A percentile compares a stretch with the other conserved stretches of the same genome.
Conservation (phyloP, 306 rosid genomes). For the Prunus mira region DNA sequence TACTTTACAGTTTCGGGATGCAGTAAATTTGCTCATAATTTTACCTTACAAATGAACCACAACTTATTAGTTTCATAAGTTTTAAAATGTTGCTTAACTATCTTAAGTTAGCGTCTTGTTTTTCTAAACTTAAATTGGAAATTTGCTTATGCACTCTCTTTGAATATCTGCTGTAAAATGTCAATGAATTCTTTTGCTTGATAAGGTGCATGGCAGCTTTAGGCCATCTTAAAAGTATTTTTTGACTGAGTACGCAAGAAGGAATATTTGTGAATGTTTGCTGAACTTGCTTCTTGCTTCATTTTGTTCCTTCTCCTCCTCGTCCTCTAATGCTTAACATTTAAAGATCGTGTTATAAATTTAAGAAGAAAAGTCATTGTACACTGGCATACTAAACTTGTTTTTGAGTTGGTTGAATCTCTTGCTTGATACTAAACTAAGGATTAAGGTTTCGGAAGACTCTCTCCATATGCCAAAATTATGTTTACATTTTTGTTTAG, state of each 20-base stretch:
- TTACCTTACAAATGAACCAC: too few species aligned
- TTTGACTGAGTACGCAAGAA: neutral
- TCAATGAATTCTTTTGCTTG: neutral
- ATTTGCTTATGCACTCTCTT: neutral
- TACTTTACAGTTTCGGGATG: neutral
- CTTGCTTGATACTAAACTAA: neutral
- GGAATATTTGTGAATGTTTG: neutral
- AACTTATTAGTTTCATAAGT: too few species aligned
- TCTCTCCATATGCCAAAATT: constrained; percentile 3
- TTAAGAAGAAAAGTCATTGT: too few species aligned
- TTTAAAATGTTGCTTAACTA: too few species aligned
- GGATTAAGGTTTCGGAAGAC: neutral
- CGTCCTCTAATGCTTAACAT: neutral
- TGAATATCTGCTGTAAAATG: neutral
- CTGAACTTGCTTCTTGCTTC: too few species aligned
- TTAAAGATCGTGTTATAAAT: too few species aligned
- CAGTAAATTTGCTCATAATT: neutral
- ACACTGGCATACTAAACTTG: too few species aligned
- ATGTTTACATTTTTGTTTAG: constrained; percentile 3
- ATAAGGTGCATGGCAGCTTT: neutral
- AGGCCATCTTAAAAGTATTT: neutral
- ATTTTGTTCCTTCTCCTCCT: neutral
- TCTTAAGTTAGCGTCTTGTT: too few species aligned
- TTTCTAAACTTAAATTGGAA: too few species aligned
- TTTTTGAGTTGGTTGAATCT: too few species aligned